Conservation (phyloP, 148 eudicot genomes). For the Camellia granthamiana region DNA sequence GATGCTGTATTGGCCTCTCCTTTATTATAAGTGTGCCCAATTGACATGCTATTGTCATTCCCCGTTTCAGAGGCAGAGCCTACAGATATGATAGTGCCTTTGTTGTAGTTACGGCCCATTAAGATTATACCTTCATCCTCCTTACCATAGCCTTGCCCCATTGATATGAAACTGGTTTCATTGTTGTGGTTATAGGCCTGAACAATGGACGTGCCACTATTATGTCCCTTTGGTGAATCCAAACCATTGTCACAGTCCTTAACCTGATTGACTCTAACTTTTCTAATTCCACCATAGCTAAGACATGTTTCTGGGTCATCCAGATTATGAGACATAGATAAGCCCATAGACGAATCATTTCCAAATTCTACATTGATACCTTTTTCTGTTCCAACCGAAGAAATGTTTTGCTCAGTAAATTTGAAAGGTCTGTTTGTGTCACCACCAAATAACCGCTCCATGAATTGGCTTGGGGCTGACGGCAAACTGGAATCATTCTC, state of each 20-base stretch:
- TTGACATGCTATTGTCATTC: slow-evolving; percentile 22
- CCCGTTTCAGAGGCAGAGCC: slow-evolving; percentile 24
- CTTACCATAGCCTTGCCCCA: slow-evolving; percentile 32
- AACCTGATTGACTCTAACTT: slow-evolving; percentile 51
- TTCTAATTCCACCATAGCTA: slow-evolving; percentile 46
- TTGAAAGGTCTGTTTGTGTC: slow-evolving; percentile 26
- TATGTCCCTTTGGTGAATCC: slow-evolving; percentile 18
- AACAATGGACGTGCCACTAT: slow-evolving; percentile 14
- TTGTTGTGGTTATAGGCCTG: slow-evolving; percentile 29
- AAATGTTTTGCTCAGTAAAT: slow-evolving; percentile 18
- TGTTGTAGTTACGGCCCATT: slow-evolving; percentile 31
- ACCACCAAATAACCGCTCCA: slow-evolving; percentile 45
- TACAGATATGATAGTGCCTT: slow-evolving; percentile 20
- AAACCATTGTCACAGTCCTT: slow-evolving; percentile 38
- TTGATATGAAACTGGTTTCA: slow-evolving; percentile 32
- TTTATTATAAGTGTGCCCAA: slow-evolving; percentile 30
- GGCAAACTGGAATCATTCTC: slow-evolving; percentile 35
- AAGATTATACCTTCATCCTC: slow-evolving; percentile 29
- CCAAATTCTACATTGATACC: slow-evolving; percentile 29
- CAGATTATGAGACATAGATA: slow-evolving; percentile 38
- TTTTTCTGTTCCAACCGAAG: slow-evolving; percentile 25
- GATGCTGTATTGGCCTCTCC: slow-evolving; percentile 34
- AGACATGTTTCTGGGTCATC: slow-evolving; percentile 38
- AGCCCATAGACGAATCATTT: slow-evolving; percentile 36
- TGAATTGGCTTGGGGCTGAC: slow-evolving; percentile 38